Evolutionary conservation across 1,139 yeast species (phyloP).

Genomic region (Geotrichum armillariae): DNA sequence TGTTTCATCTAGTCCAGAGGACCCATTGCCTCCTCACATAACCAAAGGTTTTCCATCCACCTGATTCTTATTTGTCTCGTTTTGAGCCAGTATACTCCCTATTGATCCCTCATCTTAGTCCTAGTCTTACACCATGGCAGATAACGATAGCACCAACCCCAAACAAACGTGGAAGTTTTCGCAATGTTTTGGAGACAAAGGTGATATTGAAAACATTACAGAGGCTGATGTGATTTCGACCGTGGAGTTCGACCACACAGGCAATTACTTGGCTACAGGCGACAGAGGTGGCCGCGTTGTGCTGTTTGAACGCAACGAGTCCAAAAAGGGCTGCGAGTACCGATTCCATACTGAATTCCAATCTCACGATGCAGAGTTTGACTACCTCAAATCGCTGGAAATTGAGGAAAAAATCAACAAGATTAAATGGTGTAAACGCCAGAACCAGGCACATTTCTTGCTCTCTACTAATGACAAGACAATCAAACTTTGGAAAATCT

Average conservation of each 20-base stretch:
- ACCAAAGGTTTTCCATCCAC: too few relatives aligned
- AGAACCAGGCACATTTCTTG: constrained; percentile 83
- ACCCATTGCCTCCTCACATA: too few relatives aligned
- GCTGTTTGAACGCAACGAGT: constrained; percentile 82
- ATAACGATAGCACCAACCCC: constrained; percentile 33
- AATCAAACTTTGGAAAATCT: constrained; percentile 92
- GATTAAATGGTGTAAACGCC: constrained; percentile 92
- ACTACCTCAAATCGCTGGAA: constrained; percentile 90
- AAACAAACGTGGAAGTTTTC: constrained; percentile 43
- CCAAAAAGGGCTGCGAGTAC: constrained; percentile 85
- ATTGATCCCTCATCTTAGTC: too few relatives aligned
- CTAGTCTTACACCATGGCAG: constrained; percentile 21
- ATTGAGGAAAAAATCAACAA: constrained; percentile 97
- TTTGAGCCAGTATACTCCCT: too few relatives aligned
- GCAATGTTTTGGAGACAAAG: constrained; percentile 94
- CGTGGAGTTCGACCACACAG: constrained; percentile 95
- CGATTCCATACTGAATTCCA: constrained; percentile 96
- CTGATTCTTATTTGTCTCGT: too few relatives aligned
- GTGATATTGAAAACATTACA: constrained; percentile 92
- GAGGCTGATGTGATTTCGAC: constrained; percentile 98
- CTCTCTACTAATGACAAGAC: constrained; percentile 95
- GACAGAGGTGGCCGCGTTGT: constrained; percentile 99
- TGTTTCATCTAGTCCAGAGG: too few relatives aligned
- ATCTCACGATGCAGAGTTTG: constrained; percentile 98
- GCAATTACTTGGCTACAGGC: constrained; percentile 95